These are phyloP conservation scores for Trichoderma brevicompactum DNA, from an alignment of 2,329 filamentous ascomycete species.

Conservation along the genomic window DNA sequence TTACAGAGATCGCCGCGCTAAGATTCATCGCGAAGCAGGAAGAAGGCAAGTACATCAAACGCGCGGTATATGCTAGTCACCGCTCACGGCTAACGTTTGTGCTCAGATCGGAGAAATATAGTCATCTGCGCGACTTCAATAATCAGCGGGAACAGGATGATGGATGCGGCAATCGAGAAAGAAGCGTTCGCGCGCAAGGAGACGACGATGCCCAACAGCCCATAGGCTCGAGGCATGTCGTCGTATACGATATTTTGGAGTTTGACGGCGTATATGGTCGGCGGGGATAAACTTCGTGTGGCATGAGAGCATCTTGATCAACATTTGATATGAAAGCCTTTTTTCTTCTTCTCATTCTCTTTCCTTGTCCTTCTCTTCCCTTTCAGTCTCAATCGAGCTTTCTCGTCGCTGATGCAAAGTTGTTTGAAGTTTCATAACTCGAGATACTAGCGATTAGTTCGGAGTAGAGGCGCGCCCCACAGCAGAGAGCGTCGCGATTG, in stretches of 20 bases:
- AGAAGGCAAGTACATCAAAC: slow-evolving; percentile 57
- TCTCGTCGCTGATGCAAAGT: slow-evolving; percentile 27
- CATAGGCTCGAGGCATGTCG: slow-evolving; percentile 22
- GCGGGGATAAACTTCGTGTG: slow-evolving; percentile 15
- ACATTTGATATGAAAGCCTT: slow-evolving; percentile 9
- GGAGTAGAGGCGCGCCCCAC: slow-evolving; percentile 31
- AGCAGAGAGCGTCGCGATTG: slow-evolving; percentile 29
- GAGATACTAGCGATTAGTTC: slow-evolving; percentile 16
- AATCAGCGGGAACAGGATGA: slow-evolving; percentile 85
- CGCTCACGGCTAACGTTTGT: slow-evolving; percentile 29
- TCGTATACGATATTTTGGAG: slow-evolving; percentile 24
- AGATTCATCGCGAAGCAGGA: slow-evolving; percentile 87
- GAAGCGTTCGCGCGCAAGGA: slow-evolving; percentile 59
- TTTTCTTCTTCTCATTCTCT: background rate
- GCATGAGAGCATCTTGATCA: slow-evolving; percentile 12
- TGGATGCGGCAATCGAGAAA: slow-evolving; percentile 82
- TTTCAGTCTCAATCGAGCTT: slow-evolving; percentile 13
- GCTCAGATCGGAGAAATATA: slow-evolving; percentile 72
- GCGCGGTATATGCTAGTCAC: background rate
- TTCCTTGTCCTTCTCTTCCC: background rate
- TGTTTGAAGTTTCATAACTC: slow-evolving; percentile 20
- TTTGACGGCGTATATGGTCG: slow-evolving; percentile 27
- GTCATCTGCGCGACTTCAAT: slow-evolving; percentile 93
- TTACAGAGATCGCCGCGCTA: slow-evolving; percentile 92
- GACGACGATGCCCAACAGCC: slow-evolving; percentile 31